Evolutionary conservation across 139 green algal species (phyloP).

Genomic region (Haematococcus sp.): DNA sequence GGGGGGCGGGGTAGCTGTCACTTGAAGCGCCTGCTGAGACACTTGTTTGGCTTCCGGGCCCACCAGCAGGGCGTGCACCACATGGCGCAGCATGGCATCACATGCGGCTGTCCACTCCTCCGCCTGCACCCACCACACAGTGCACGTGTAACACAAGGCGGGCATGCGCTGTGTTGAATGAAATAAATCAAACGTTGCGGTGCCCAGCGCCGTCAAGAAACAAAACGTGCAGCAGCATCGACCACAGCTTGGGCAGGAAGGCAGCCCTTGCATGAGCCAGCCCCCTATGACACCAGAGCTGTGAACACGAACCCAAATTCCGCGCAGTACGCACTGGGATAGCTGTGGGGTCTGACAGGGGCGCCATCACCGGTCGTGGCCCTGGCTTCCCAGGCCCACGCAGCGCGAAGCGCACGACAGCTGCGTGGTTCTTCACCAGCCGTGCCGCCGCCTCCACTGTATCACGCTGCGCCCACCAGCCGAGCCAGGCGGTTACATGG

Average conservation of each 20-base stretch:
- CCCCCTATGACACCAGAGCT: too few species aligned
- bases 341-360: conserved; percentile 76
- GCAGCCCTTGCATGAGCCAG: too few species aligned
- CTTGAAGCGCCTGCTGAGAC: conserved; percentile 45
- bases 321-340: conserved; percentile 40
- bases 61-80: conserved; percentile 77
- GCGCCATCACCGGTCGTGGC: conserved; percentile 66
- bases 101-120: not conserved
- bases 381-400: conserved; percentile 66
- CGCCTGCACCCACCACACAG: too few species aligned
- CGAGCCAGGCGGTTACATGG: not conserved
- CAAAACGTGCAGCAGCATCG: too few species aligned
- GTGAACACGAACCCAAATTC: too few species aligned
- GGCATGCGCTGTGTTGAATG: too few species aligned
- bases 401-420: conserved; percentile 78
- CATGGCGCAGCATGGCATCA: conserved; percentile 68
- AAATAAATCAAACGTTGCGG: too few species aligned
- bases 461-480: conserved; percentile 29
- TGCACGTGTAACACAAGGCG: too few species aligned
- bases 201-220: too few species aligned
- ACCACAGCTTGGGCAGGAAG: too few species aligned
- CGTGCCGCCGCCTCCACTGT: conserved; percentile 54
- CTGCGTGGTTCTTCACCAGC: conserved; percentile 65
- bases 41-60: conserved; percentile 65
- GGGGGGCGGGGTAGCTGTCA: conserved; percentile 3